phyloP scores from a whole-genome alignment of 176 grass and related monocot species.

The Triticum timopheevii region DNA sequence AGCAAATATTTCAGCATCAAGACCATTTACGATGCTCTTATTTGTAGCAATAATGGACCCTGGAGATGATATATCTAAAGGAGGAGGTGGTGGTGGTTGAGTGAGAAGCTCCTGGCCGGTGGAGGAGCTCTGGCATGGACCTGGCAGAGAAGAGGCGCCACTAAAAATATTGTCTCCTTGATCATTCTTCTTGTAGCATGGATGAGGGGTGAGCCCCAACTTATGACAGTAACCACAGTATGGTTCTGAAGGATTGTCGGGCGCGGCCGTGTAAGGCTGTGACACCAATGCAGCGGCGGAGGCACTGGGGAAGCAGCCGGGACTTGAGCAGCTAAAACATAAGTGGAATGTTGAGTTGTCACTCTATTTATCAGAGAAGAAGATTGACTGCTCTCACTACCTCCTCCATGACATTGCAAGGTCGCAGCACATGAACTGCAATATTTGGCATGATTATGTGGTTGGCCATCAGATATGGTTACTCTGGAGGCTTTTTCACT shows the following conservation, averaged over 20 bases:
- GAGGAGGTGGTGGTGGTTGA: not conserved
- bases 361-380: not conserved
- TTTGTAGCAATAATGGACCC: not conserved
- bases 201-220: not conserved
- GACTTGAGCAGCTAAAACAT: not conserved
- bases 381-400: conserved; percentile 12
- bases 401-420: conserved; percentile 24
- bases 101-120: not conserved
- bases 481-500: not conserved
- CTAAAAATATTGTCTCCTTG: not conserved
- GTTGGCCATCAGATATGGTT: conserved; percentile 16
- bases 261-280: not conserved
- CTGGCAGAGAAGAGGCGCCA: not conserved
- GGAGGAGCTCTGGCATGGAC: not conserved
- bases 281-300: not conserved
- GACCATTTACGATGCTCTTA: conserved; percentile 21
- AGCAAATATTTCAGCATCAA: conserved; percentile 23
- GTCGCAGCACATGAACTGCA: not conserved
- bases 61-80: not conserved
- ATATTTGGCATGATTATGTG: conserved; percentile 29
- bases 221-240: not conserved
- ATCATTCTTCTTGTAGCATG: not conserved
- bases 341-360: not conserved
- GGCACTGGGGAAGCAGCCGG: not conserved
- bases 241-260: not conserved